Evolutionary conservation across 2,329 filamentous ascomycete species (phyloP), one percentile per base, ranked within the genome.

Genomic region (Nemania diffusa): DNA sequence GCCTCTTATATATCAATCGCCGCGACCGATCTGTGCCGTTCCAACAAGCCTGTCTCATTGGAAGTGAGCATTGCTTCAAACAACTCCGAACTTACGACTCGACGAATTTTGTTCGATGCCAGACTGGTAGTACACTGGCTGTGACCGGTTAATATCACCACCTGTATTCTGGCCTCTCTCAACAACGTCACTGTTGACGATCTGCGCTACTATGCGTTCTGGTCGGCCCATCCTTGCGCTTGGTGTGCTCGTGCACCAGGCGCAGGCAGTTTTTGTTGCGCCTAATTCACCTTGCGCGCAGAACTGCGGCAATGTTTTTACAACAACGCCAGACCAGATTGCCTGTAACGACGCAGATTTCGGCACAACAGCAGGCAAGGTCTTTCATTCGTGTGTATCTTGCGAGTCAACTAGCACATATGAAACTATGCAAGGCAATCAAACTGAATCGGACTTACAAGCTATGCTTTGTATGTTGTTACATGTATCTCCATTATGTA

Each of bases 361-460:
- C 69, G 72, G 65, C 34, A 78, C 75, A 7, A 76, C 81, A 0
- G 70, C 78, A 3, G 86, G 85, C 6, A 78, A 80, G n/a, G 81
- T 88, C 46, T 87, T 83, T 69, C 75, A 85, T 71, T 78, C 79
- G 22, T 89, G 87, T 71, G 74, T 88, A 51, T 74, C 79, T 42
- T 89, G 87, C 75, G 81, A 89, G 71, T 73, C 84, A 29, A 75
- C 73, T 1, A 90, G 88, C 76, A 76, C 78, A 4, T 88, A 83
- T 71, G 72, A 77, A 1, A 77, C 73, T 5, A 60, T 72, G 5
- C 74, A 78, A 20, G 81, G 81, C 15, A 71, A 83, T 63, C 61
- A 68, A 46, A 69, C 68, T 11, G 52, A 62, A 9, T 84, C 87
- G 0, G 88, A 91, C 71, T 77, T 85, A 11, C 80, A 87, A 69